Conservation (phyloP, 345 rosid species). For the Arabis alpina region DNA sequence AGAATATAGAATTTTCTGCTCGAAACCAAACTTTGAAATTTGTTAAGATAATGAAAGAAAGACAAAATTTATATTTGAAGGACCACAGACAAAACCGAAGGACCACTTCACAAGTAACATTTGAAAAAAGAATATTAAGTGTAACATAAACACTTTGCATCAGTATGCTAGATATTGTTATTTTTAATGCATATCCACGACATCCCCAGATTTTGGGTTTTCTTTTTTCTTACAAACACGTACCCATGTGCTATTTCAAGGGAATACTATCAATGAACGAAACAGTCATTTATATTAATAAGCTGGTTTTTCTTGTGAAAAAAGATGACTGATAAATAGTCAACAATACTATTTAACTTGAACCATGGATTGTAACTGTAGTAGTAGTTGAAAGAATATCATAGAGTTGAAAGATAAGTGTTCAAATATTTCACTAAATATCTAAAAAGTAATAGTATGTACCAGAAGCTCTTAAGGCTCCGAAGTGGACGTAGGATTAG, state of each 20-base stretch:
- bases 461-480: too few species aligned
- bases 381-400: too few species aligned
- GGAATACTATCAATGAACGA: neutral
- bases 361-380: too few species aligned
- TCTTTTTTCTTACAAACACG: neutral
- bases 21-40: neutral
- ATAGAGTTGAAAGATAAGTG: too few species aligned
- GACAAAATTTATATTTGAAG: slow-evolving; percentile 33
- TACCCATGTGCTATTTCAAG: slow-evolving; percentile 15
- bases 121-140: neutral
- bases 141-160: slow-evolving; percentile 15
- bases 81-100: slow-evolving; percentile 37
- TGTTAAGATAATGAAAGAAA: slow-evolving; percentile 19
- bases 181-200: too few species aligned
- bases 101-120: slow-evolving; percentile 38
- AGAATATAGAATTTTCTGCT: too few species aligned
- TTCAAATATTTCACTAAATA: too few species aligned
- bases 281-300: neutral
- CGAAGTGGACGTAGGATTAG: too few species aligned
- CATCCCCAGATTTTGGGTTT: too few species aligned
- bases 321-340: neutral
- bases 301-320: slow-evolving; percentile 8
- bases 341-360: too few species aligned
- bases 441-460: too few species aligned
- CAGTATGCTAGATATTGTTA: too few species aligned